Conservation (phyloP, 306 rosid genomes). For the Quercus ilex region DNA sequence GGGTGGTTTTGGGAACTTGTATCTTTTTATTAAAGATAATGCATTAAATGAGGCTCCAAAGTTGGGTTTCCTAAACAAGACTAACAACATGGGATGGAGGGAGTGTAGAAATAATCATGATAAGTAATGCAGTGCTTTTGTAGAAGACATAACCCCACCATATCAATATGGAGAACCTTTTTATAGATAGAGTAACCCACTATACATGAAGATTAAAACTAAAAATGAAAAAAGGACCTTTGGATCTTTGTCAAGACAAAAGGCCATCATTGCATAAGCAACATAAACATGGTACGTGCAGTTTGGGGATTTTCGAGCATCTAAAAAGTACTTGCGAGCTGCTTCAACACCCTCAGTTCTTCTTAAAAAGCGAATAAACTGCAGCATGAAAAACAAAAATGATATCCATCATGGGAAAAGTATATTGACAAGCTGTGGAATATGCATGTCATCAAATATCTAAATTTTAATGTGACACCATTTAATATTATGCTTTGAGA, state of each 20-base stretch:
- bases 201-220: neutral
- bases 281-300: constrained; percentile 95
- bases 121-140: neutral
- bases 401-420: neutral
- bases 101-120: neutral
- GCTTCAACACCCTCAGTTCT: constrained; percentile 97
- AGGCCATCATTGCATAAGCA: constrained; percentile 88
- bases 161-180: constrained; percentile 5
- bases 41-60: too few species aligned
- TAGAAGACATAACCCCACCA: constrained; percentile 15
- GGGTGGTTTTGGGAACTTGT: too few species aligned
- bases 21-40: too few species aligned
- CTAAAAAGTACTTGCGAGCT: constrained; percentile 89
- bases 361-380: constrained; percentile 91
- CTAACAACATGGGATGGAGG: too few species aligned
- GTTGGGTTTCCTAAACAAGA: too few species aligned
- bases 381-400: constrained; percentile 44
- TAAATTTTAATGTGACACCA: neutral
- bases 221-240: constrained; percentile 42
- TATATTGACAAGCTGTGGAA: neutral
- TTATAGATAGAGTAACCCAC: neutral
- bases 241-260: constrained; percentile 95
- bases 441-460: neutral
- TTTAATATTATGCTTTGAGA: too few species aligned
- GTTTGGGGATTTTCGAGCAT: constrained; percentile 82